Base-by-base conservation (phyloP, 352 stramenopile species). In the Globisporangium takayamanum region DNA sequence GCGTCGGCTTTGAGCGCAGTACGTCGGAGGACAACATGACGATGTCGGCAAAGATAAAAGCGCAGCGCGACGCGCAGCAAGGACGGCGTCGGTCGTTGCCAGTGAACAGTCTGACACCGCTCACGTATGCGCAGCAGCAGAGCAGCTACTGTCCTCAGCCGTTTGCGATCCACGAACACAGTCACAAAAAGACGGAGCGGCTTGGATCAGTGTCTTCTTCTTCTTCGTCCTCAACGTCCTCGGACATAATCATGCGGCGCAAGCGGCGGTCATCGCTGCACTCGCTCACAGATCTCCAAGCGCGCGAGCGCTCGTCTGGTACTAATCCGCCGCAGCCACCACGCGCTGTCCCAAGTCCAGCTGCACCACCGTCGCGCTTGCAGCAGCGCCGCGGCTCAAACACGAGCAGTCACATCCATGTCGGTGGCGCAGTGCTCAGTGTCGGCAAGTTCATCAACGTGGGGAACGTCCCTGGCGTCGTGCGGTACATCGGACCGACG, bases 401-500 rank as follows among this genome's bases (percentile, higher is more conserved):
- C 26, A 67, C 68, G 11, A 51, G 42, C 37, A 71, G 55, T 45
- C 54, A 80, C 11, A 58, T 83, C 22, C 70, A 77, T 30, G 66
- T 84, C 41, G 78, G 78, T 30, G 74, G 70, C 14, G 57, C 61
- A 0, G 60, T 70, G 16, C 42, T 86, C 20, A 72, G 73, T 16
- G 69, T 84, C 20, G 76, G 78, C 25, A 81, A 84, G 58, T 72
- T 80, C 26, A 78, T 88, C 54, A 79, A 74, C 8, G 64, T 88
- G 5, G 78, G 70, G 36, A 70, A 70, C 30, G 74, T 83, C n/a
- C 67, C 73, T 18, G 82, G 80, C 10, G 71, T 88, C 22, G 79
- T 92, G 37, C 76, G 76, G 1, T 89, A 81, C 59, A 80, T 92
- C 49, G 82, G 82, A 1, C 73, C 76, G 0, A 86, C 77, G 15